Base-by-base conservation (phyloP, 2,329 filamentous ascomycete genomes). In the Aspergillus vadensis region DNA sequence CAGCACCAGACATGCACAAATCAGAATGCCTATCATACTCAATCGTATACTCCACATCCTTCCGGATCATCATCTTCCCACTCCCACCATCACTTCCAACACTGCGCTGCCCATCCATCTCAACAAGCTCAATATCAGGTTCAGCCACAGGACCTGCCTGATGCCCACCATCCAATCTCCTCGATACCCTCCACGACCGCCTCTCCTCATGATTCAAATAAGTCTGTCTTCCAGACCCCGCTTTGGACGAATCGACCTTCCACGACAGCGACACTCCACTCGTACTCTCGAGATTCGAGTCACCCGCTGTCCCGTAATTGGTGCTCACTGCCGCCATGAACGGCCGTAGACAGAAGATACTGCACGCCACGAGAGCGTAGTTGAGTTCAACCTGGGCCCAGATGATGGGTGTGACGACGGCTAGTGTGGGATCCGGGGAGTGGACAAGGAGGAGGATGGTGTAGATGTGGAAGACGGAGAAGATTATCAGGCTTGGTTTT, bases 271-370 rank as follows among this genome's bases (percentile, higher is more conserved):
- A 72, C 1, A 57, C 62, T 25, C 51, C 48, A n/a, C 66, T 36
- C 12, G 32, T 67, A 41, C 66, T 69, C 58, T 69, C 70, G 19
- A 74, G 57, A 15, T 65, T 71, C 4, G 69, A 68, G 48, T 73
- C 70, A 0, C 73, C 74, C 4, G 72, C 72, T 5, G 70, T 74
- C 4, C 73, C 73, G 39, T 76, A 76, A 36, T 74, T 72, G 1
- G 73, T 76, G 53, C 72, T 75, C 9, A 76, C 72, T 7, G 74
- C 74, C 8, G 68, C 69, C 67, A 77, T 74, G 58, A 78, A 77
- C 0, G 74, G 72, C 0, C 74, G 69, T 2, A 78, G 68, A 54
- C 69, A 74, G 62, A 77, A 76, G 7, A 74, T 67, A 10, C 74
- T 76, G 65, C 74, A 76, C 14, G 74, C 72, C 25, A 76, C 67